Conservation (phyloP, 176 grass and related monocot genomes). For the Cocos nucifera region DNA sequence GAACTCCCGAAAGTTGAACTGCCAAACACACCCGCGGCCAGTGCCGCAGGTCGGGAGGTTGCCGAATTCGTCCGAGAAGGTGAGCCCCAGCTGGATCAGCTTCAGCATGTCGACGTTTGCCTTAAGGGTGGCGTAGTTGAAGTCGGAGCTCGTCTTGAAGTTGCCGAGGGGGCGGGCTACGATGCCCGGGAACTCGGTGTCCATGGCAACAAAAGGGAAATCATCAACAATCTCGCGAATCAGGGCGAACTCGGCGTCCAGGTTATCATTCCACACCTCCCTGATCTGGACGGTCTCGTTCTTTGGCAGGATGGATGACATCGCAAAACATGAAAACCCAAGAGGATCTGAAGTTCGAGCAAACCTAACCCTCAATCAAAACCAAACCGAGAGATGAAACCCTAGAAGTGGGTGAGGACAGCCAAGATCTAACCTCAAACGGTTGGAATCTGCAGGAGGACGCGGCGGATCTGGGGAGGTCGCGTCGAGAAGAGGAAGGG, state of each 20-base stretch:
- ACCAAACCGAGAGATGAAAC: no score
- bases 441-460: no score
- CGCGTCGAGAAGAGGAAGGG: no score
- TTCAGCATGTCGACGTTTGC: constrained; percentile 98
- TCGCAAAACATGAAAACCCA: constrained; percentile 6
- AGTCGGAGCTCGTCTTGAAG: constrained; percentile 70
- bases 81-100: constrained; percentile 89
- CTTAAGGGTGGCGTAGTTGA: constrained; percentile 96
- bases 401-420: no score
- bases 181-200: constrained; percentile 94
- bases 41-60: constrained; percentile 57
- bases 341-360: no score
- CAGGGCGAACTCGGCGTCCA: constrained; percentile 76
- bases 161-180: constrained; percentile 74
- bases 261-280: constrained; percentile 94
- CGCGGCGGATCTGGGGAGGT: no score
- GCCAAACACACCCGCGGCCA: constrained; percentile 69
- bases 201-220: constrained; percentile 91
- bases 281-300: constrained; percentile 89
- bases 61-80: constrained; percentile 62
- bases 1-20: constrained; percentile 98
- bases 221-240: constrained; percentile 89
- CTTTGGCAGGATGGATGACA: constrained; percentile 40
- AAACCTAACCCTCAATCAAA: no score
- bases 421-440: no score